Evolutionary conservation across 352 stramenopile species (phyloP).

Genomic region (Globisporangium rhizosaccharum): DNA sequence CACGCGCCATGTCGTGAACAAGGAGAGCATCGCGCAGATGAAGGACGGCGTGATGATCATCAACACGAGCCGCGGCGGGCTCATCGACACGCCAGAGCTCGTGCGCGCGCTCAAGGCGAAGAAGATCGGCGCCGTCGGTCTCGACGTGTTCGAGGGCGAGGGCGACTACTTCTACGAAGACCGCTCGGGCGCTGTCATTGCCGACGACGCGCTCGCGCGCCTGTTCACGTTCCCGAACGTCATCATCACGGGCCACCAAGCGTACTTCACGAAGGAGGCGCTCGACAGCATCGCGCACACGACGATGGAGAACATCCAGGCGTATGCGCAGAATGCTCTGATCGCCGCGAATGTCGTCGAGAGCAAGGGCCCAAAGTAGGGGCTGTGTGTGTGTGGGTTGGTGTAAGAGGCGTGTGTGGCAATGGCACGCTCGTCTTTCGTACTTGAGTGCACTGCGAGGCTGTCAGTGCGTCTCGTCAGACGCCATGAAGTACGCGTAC

Average conservation of each 20-base stretch:
- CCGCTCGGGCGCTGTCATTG: slow-evolving; percentile 57
- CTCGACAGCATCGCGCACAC: slow-evolving; percentile 65
- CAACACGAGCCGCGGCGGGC: slow-evolving; percentile 85
- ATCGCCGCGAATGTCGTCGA: slow-evolving; percentile 56
- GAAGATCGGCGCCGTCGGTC: slow-evolving; percentile 70
- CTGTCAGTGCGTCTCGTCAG: not conserved
- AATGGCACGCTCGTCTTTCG: not conserved
- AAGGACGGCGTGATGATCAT: slow-evolving; percentile 88
- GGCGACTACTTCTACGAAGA: slow-evolving; percentile 79
- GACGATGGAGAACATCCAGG: slow-evolving; percentile 73
- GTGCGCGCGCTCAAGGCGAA: slow-evolving; percentile 72
- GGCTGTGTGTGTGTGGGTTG: not conserved
- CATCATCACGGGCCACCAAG: slow-evolving; percentile 75
- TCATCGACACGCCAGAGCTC: slow-evolving; percentile 83
- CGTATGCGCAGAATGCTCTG: slow-evolving; percentile 25
- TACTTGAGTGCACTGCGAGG: not conserved
- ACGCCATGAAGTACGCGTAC: slow-evolving; percentile 6
- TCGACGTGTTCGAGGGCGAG: slow-evolving; percentile 89
- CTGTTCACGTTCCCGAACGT: slow-evolving; percentile 83
- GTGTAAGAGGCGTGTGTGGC: not conserved
- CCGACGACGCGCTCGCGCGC: slow-evolving; percentile 62
- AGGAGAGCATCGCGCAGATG: slow-evolving; percentile 77
- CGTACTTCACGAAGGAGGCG: slow-evolving; percentile 77
- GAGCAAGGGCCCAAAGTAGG: slow-evolving; percentile 17
- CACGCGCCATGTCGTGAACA: slow-evolving; percentile 85